Evolutionary conservation across 176 grass and related monocot species (phyloP).

Genomic region (Avena insularis): DNA sequence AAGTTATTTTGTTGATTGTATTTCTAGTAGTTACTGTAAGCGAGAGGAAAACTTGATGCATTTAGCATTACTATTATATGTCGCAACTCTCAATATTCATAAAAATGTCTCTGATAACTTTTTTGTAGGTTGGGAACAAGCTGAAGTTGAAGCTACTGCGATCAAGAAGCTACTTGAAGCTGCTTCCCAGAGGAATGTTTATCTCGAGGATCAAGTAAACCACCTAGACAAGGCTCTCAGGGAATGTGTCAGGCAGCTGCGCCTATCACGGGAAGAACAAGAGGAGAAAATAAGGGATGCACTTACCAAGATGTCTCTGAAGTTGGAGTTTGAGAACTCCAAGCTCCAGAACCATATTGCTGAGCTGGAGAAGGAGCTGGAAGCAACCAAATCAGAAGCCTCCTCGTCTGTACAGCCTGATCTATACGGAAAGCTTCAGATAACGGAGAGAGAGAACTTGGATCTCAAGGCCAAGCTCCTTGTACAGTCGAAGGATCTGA

Average conservation of each 20-base stretch:
- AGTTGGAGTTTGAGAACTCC: conserved; percentile 54
- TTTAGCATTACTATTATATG: conserved; percentile 37
- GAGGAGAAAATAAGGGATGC: conserved; percentile 66
- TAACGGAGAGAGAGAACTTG: conserved; percentile 70
- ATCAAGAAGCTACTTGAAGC: conserved; percentile 82
- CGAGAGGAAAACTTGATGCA: neutral
- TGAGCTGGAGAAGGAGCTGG: conserved; percentile 59
- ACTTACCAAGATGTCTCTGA: conserved; percentile 49
- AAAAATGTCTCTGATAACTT: conserved; percentile 16
- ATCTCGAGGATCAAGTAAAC: conserved; percentile 71
- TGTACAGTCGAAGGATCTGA: conserved; percentile 65
- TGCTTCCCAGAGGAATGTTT: conserved; percentile 71
- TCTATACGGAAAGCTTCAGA: conserved; percentile 61
- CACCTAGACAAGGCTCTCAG: conserved; percentile 85
- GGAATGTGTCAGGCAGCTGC: conserved; percentile 93
- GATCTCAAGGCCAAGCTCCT: conserved; percentile 76
- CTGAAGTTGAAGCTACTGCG: conserved; percentile 72
- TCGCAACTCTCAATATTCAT: conserved; percentile 15
- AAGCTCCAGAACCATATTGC: conserved; percentile 63
- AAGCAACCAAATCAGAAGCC: conserved; percentile 53
- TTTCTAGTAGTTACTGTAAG: neutral
- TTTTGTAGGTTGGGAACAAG: conserved; percentile 91
- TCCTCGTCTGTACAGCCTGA: conserved; percentile 45
- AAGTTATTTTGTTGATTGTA: conserved; percentile 21
- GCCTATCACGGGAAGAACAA: conserved; percentile 75